Base-by-base conservation (phyloP, 2,329 filamentous ascomycete species). In the Chalaropsis thielavioides region DNA sequence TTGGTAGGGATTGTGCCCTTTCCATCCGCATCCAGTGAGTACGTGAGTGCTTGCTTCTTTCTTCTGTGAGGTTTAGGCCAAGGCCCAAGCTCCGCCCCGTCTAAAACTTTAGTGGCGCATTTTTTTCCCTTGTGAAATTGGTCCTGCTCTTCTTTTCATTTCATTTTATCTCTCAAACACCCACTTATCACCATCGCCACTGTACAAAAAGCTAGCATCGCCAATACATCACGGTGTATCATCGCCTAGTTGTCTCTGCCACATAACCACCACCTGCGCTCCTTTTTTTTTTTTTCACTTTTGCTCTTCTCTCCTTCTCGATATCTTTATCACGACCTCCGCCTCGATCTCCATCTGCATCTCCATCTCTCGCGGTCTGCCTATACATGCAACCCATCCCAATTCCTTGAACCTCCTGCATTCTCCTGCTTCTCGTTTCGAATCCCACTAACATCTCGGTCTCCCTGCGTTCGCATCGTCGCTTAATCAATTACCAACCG, bases 21-120 rank as follows among this genome's bases (percentile, higher is more conserved):
- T n/a, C 27, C 22, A 13, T 27, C 15, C 10, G 46, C 46, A 51
- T 51, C 15, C 24, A 27, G 19, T 24, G 46, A 51, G 7, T 6
- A 27, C 22, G 22, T 51, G 15, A n/a, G 54, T n/a, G 15, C 15
- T 19, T 58, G 31, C 31, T 58, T 35, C 54, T 58, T 35, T 31
- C 54, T n/a, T n/a, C 4, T 35, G 54, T 19, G 24, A 31, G 24
- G 24, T 58, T 38, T 27, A 31, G 51, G 51, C 51, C 27, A 35
- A 58, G 31, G 54, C 54, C 54, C 54, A 58, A 58, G 54, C 54
- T 58, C 54, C 27, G 31, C 54, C 54, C 54, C 54, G 54, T 58
- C 54, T 35, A 58, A 58, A 38, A 58, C 54, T 58, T 38, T 38
- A 35, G 54, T 58, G 54, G 54, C 54, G 54, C 27, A 58, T 58